Evolutionary conservation across 2,329 filamentous ascomycete species (phyloP).

Genomic region (Botrytis fragariae): DNA sequence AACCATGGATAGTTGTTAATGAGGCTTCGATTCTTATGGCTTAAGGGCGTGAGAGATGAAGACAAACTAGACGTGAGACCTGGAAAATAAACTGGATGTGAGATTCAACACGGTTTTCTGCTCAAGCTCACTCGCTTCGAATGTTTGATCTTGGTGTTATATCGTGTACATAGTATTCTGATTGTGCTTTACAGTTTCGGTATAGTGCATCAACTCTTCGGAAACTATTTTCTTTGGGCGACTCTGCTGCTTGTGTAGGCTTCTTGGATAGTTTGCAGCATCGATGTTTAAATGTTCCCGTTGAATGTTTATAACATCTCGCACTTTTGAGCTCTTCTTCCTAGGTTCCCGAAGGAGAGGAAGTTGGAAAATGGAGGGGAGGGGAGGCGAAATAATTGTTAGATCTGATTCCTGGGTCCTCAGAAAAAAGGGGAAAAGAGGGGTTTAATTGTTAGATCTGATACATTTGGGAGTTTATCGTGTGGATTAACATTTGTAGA

Average conservation of each 20-base stretch:
- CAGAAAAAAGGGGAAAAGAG: background rate
- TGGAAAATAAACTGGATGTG: background rate
- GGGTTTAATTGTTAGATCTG: background rate
- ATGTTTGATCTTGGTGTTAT: accelerated
- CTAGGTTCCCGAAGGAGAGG: background rate
- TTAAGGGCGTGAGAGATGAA: too few species aligned
- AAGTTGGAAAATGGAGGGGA: too few species aligned
- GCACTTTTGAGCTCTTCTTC: background rate
- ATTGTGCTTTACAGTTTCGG: accelerated
- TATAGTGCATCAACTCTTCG: too few species aligned
- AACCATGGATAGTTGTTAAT: background rate
- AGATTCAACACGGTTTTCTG: too few species aligned
- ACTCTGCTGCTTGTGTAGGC: background rate
- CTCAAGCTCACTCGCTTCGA: background rate
- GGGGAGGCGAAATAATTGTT: background rate
- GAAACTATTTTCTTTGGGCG: background rate
- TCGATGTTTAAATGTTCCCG: too few species aligned
- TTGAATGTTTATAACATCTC: too few species aligned
- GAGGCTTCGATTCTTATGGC: background rate
- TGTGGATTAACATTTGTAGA: background rate
- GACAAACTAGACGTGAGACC: background rate
- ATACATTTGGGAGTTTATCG: accelerated
- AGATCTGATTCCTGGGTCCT: background rate
- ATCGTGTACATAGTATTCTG: too few species aligned
- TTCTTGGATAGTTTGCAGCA: too few species aligned